Conservation (phyloP, 148 eudicot species). For the Rhododendron simsii region DNA sequence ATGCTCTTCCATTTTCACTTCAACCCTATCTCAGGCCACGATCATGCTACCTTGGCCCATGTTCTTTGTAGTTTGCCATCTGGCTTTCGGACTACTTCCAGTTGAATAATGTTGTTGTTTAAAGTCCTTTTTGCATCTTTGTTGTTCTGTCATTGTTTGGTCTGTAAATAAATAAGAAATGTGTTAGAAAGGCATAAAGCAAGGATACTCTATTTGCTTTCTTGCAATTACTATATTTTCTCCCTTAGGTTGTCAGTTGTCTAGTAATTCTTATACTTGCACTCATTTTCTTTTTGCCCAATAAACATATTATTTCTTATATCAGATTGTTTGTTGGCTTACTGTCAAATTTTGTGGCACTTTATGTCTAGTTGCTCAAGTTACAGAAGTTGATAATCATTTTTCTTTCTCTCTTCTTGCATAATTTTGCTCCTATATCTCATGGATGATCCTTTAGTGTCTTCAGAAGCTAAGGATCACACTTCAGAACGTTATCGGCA, state of each 20-base stretch:
- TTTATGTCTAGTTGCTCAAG: slow-evolving; percentile 2
- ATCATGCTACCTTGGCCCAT: not conserved
- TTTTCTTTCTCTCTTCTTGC: not conserved
- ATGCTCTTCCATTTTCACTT: not conserved
- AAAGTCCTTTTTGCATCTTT: not conserved
- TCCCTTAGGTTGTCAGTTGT: not conserved
- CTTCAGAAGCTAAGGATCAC: slow-evolving; percentile 20
- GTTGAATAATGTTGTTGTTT: not conserved
- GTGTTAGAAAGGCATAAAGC: not conserved
- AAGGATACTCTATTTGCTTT: not conserved
- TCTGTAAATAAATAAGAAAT: not conserved
- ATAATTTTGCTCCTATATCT: slow-evolving; percentile 19
- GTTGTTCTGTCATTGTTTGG: not conserved
- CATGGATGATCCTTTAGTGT: slow-evolving; percentile 20
- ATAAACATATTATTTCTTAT: not conserved
- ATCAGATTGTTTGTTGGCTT: not conserved
- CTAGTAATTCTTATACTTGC: not conserved
- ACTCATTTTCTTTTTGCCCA: not conserved
- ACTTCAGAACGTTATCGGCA: slow-evolving; percentile 13
- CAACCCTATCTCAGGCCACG: not conserved
- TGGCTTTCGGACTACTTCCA: not conserved
- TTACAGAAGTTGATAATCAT: not conserved
- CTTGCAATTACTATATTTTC: not conserved
- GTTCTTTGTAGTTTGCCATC: not conserved
- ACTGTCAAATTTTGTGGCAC: not conserved